These are phyloP conservation scores for Musa schizocarpa DNA, from an alignment of 176 grass and related monocot genomes.

Conservation along the genomic window DNA sequence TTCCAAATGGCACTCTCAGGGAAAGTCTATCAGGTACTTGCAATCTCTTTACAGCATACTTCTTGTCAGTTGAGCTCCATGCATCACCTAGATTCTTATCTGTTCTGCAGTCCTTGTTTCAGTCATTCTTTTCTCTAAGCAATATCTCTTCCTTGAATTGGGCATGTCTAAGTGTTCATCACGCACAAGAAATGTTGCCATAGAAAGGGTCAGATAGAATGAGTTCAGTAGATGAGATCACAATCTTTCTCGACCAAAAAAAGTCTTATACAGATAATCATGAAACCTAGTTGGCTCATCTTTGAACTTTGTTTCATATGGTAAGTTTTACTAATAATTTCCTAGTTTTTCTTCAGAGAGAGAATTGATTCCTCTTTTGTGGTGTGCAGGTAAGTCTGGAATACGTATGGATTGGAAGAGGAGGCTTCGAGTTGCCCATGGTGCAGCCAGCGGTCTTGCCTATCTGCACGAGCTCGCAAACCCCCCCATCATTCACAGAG, in stretches of 20 bases:
- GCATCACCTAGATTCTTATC: no score
- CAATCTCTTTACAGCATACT: neutral
- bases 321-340: no score
- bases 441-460: neutral
- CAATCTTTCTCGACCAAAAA: neutral
- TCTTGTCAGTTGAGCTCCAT: no score
- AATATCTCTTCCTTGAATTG: no score
- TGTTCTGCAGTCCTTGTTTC: no score
- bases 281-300: neutral
- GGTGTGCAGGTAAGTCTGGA: conserved; percentile 1
- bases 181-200: no score
- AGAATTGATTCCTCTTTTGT: no score
- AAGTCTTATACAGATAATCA: neutral
- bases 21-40: conserved; percentile 58
- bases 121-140: no score
- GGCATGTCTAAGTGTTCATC: no score
- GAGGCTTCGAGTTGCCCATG: neutral
- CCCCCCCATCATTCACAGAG: conserved; percentile 1
- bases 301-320: neutral
- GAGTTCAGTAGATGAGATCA: neutral
- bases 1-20: conserved; percentile 78
- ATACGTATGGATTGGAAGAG: conserved; percentile 1
- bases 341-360: no score
- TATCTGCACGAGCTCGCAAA: conserved; percentile 1
- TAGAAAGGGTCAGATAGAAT: no score